These are phyloP conservation scores for Ophidiomyces ophidiicola DNA, from an alignment of 2,329 filamentous ascomycete species.

Conservation along the genomic window DNA sequence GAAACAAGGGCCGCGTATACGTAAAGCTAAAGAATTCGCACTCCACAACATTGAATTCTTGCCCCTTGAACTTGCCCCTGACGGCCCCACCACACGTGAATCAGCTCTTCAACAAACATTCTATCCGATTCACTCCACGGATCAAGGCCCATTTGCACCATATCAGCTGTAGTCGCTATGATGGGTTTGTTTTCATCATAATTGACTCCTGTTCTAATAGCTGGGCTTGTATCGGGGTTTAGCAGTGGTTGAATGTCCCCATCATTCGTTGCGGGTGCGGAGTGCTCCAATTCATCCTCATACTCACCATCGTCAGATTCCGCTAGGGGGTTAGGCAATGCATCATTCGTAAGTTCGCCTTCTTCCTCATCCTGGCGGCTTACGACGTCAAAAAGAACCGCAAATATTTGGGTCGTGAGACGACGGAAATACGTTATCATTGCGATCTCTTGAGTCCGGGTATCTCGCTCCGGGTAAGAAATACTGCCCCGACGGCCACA, in stretches of 20 bases:
- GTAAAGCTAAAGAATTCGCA: constrained; percentile 30
- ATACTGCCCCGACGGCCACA: constrained; percentile 21
- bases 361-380: constrained; percentile 27
- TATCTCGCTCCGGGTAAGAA: constrained; percentile 20
- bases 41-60: constrained; percentile 37
- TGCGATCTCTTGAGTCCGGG: constrained; percentile 35
- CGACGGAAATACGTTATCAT: constrained; percentile 41
- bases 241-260: constrained; percentile 15
- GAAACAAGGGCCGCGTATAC: too few relatives aligned
- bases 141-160: constrained; percentile 39
- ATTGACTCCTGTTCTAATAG: constrained; percentile 14
- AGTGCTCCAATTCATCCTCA: constrained; percentile 14
- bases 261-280: constrained; percentile 2
- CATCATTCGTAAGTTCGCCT: constrained; percentile 12
- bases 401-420: constrained; percentile 36
- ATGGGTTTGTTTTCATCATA: constrained; percentile 26
- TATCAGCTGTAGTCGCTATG: constrained; percentile 33
- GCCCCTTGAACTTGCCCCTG: constrained; percentile 33
- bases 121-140: constrained; percentile 38
- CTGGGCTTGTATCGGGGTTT: constrained; percentile 6
- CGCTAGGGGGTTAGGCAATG: not conserved
- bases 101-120: constrained; percentile 35
- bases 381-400: constrained; percentile 34
- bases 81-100: constrained; percentile 37
- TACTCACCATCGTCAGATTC: constrained; percentile 13